Evolutionary conservation across 2,329 filamentous ascomycete genomes (phyloP).

Genomic region (Colletotrichum cuscutae): DNA sequence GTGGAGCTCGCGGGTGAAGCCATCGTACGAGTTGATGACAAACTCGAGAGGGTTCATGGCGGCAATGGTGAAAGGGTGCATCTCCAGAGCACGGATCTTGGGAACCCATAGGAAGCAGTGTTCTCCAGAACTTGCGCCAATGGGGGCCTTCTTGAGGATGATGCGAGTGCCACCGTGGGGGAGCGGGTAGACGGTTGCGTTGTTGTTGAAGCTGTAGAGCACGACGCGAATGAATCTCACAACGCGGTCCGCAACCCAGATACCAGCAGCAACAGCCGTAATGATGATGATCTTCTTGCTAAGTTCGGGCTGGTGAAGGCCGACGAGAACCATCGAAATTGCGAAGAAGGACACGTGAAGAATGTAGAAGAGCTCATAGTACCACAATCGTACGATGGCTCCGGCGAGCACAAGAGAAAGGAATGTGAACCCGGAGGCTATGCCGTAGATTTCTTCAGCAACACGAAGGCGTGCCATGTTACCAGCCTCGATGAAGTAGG

Average conservation of each 20-base stretch:
- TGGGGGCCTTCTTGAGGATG: slow-evolving; percentile 60
- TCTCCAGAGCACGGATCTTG: slow-evolving; percentile 63
- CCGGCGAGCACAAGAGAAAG: slow-evolving; percentile 56
- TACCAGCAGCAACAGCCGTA: slow-evolving; percentile 51
- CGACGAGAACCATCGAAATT: slow-evolving; percentile 57
- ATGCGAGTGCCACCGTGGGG: slow-evolving; percentile 65
- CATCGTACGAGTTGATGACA: slow-evolving; percentile 66
- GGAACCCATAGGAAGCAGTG: slow-evolving; percentile 75
- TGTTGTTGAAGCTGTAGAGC: slow-evolving; percentile 59
- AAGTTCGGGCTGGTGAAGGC: slow-evolving; percentile 62
- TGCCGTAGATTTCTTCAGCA: slow-evolving; percentile 56
- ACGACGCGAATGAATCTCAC: slow-evolving; percentile 57
- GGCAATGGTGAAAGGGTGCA: slow-evolving; percentile 73
- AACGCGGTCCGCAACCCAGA: slow-evolving; percentile 64
- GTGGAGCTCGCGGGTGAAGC: slow-evolving; percentile 63
- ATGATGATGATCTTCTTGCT: slow-evolving; percentile 53
- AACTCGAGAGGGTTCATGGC: slow-evolving; percentile 64
- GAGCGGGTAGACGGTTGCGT: slow-evolving; percentile 63
- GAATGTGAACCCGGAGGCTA: slow-evolving; percentile 58
- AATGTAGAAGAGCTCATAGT: slow-evolving; percentile 68
- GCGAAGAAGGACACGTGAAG: slow-evolving; percentile 62
- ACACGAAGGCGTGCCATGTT: slow-evolving; percentile 46
- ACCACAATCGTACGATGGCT: slow-evolving; percentile 54
- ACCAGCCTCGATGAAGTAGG: slow-evolving; percentile 48
- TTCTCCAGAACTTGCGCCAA: slow-evolving; percentile 61